Evolutionary conservation across 495 filamentous ascomycete genomes (phyloP), one percentile per base, ranked within the genome.

Genomic region (Lepidopterella palustris): DNA sequence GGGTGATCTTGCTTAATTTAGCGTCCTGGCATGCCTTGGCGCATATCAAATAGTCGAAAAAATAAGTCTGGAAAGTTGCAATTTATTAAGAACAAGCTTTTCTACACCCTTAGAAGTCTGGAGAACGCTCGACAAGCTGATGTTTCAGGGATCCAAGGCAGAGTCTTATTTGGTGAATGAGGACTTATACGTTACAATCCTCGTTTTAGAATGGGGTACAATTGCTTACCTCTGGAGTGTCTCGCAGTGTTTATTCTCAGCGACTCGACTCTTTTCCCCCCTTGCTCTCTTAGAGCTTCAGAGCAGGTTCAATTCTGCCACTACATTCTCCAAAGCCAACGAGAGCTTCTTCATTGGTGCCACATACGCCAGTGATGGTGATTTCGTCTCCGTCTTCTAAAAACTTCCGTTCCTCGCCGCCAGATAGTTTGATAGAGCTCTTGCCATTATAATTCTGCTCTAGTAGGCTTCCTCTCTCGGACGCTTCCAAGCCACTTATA

Each of bases 331-430:
- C 75, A 57, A 78, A 77, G 10, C 75, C 75, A n/a, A 78, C 75
- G 15, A 75, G 55, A 1, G 55, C 71, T 5, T 68, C 68, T 2
- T 71, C 70, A 27, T 73, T 77, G 3, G 73, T 74, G 1, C 82
- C 82, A 57, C 83, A 87, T 23, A 76, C 77, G 0, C 91, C 92
- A 10, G 81, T 78, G 13, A 97, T 76, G 13, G 79, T 82, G 28
- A 96, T 74, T 3, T 78, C 84, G 68, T 97, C 92, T 0, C 91
- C 91, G 70, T 97, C 92, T 70, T 89, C 81, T 45, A 97, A 73
- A 70, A 92, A 96, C 39, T 75, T 77, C 47, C 92, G 80, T 63
- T 86, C 78, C 31, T 87, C 87, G 62, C 84, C 87, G 39, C 86
- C 87, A 0, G 78, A 76, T 24, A 92, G 76, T 71, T 82, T 77